phyloP scores from a whole-genome alignment of 2,329 filamentous ascomycete genomes.

The Diaporthe sp. region DNA sequence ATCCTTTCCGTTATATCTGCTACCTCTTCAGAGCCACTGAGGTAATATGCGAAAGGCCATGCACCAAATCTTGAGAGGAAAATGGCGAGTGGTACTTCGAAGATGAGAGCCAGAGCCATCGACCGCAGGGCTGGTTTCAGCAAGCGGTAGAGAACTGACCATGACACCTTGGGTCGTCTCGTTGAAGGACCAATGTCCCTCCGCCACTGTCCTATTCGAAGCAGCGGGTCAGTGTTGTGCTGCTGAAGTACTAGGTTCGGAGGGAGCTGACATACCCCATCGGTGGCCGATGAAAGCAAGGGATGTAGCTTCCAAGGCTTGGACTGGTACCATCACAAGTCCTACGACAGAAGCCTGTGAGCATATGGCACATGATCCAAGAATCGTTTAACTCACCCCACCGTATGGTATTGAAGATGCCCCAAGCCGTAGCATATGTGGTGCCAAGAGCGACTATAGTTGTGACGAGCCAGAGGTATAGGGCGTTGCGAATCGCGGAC shows the following conservation, averaged over 20 bases:
- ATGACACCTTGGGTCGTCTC: not conserved
- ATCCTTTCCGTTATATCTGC: not conserved
- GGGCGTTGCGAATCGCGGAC: not conserved
- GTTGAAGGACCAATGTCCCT: not conserved
- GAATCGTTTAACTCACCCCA: not conserved
- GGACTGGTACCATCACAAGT: not conserved
- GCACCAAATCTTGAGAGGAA: not conserved
- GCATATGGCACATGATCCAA: not conserved
- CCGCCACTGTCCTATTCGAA: not conserved
- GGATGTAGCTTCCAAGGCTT: not conserved
- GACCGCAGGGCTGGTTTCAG: not conserved
- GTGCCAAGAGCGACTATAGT: not conserved
- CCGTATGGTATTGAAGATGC: not conserved
- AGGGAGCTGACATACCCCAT: not conserved
- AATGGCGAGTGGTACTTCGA: not conserved
- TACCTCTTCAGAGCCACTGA: not conserved
- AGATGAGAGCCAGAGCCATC: not conserved
- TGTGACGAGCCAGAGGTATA: constrained; percentile 2
- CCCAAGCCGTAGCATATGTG: not conserved
- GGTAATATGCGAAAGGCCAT: not conserved
- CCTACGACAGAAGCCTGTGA: not conserved
- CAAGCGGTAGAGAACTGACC: not conserved
- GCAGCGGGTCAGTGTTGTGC: not conserved
- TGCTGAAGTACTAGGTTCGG: not conserved
- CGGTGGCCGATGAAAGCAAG: not conserved